Conservation (phyloP, 495 filamentous ascomycete species). For the Lophiostoma macrostomum region DNA sequence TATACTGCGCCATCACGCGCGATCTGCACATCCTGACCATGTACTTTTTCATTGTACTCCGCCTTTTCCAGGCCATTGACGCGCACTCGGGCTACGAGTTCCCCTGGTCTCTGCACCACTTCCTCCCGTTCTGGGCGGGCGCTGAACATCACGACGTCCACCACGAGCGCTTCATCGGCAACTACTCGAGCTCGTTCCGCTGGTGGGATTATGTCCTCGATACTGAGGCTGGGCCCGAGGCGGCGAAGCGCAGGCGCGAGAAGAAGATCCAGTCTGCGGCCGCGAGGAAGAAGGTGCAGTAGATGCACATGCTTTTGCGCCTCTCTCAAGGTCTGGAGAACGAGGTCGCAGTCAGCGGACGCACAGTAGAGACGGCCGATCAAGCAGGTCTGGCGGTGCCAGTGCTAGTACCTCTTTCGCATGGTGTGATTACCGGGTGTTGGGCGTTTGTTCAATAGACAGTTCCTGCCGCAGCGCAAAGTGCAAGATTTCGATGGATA, state of each 20-base stretch:
- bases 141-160: constrained; percentile 95
- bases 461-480: too few species aligned
- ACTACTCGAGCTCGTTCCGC: constrained; percentile 95
- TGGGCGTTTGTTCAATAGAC: too few species aligned
- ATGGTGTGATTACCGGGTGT: too few species aligned
- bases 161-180: constrained; percentile 96
- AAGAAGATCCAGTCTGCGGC: constrained; percentile 69
- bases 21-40: constrained; percentile 94
- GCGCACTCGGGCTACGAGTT: constrained; percentile 97
- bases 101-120: constrained; percentile 91
- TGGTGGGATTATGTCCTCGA: constrained; percentile 98
- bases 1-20: constrained; percentile 79
- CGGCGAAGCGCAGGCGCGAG: constrained; percentile 78
- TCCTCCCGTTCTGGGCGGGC: constrained; percentile 97
- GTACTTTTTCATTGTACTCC: constrained; percentile 93
- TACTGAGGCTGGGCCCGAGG: constrained; percentile 88
- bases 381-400: not conserved
- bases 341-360: not conserved
- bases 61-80: constrained; percentile 96
- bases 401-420: not conserved
- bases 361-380: too few species aligned
- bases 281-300: constrained; percentile 63
- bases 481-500: not conserved
- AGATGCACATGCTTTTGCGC: constrained; percentile 26
- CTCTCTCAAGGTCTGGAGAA: not conserved